Conservation (phyloP, 345 rosid species). For the Gossypium rotundifolium region DNA sequence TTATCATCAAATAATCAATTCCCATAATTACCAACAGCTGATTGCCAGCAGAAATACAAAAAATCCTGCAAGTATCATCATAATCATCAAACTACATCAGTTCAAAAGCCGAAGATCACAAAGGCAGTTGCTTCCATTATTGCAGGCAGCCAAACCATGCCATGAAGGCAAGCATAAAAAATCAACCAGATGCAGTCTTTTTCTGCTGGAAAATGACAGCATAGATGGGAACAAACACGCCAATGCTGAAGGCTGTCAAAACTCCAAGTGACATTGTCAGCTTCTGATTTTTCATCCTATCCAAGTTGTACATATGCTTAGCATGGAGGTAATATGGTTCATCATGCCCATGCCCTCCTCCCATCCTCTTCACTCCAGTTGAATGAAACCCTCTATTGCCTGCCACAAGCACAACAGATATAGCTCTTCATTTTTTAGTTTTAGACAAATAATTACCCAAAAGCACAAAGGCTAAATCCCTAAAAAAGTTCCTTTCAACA, state of each 20-base stretch:
- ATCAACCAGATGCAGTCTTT: constrained; percentile 68
- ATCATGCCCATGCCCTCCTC: constrained; percentile 14
- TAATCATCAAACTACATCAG: not conserved
- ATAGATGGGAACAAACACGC: constrained; percentile 68
- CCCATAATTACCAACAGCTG: not conserved
- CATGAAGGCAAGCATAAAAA: not conserved
- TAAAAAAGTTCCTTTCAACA: not conserved
- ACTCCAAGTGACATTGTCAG: constrained; percentile 83
- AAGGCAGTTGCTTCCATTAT: constrained; percentile 16
- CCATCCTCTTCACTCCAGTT: constrained; percentile 67
- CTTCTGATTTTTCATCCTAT: constrained; percentile 73
- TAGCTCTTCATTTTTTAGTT: not conserved
- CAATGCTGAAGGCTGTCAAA: constrained; percentile 82
- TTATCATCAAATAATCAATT: not conserved
- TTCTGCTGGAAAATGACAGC: constrained; percentile 96
- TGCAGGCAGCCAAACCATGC: constrained; percentile 11
- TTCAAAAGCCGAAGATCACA: constrained; percentile 6
- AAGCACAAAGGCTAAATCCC: not conserved
- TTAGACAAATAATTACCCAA: not conserved
- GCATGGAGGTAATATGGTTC: constrained; percentile 83
- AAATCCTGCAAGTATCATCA: not conserved
- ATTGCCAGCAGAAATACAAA: not conserved
- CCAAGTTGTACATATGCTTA: constrained; percentile 98
- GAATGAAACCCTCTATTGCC: constrained; percentile 49
- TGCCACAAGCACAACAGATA: constrained; percentile 15